These are phyloP conservation scores for Hydnomerulius pinastri DNA, from an alignment of 768 basidiomycete species.

Conservation along the genomic window DNA sequence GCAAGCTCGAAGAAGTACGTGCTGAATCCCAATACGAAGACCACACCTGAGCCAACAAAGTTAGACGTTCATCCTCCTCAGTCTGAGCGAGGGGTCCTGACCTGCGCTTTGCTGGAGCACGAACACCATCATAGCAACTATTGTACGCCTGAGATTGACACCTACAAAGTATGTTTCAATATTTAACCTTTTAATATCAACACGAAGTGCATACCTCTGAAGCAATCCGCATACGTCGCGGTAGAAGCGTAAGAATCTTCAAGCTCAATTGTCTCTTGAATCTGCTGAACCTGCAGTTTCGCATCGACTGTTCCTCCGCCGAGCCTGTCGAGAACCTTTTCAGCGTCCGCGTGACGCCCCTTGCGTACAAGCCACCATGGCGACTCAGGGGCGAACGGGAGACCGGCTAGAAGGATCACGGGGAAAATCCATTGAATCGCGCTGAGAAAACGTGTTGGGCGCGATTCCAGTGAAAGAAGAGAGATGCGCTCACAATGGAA, in stretches of 20 bases:
- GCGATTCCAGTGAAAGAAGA: not conserved
- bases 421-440: slow-evolving; percentile 37
- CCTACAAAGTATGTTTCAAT: slow-evolving; percentile 10
- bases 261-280: slow-evolving; percentile 30
- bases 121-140: slow-evolving; percentile 33
- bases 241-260: slow-evolving; percentile 30
- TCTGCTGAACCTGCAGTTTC: slow-evolving; percentile 23
- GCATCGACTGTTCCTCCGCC: slow-evolving; percentile 25
- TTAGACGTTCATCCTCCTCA: not conserved
- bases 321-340: slow-evolving; percentile 17
- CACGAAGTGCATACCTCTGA: slow-evolving; percentile 21
- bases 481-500: slow-evolving; percentile 24
- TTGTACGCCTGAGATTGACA: slow-evolving; percentile 25
- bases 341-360: slow-evolving; percentile 27
- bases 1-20: slow-evolving; percentile 40
- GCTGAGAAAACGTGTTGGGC: slow-evolving; percentile 3
- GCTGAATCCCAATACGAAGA: slow-evolving; percentile 29
- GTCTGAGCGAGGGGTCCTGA: not conserved
- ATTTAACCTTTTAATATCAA: too few relatives aligned
- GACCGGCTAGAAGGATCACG: slow-evolving; percentile 29
- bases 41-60: slow-evolving; percentile 18
- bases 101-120: slow-evolving; percentile 30
- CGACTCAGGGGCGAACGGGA: slow-evolving; percentile 32
- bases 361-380: slow-evolving; percentile 38
- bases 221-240: slow-evolving; percentile 33